Evolutionary conservation across 2,329 filamentous ascomycete genomes (phyloP).

Genomic region (Botrytis porri): DNA sequence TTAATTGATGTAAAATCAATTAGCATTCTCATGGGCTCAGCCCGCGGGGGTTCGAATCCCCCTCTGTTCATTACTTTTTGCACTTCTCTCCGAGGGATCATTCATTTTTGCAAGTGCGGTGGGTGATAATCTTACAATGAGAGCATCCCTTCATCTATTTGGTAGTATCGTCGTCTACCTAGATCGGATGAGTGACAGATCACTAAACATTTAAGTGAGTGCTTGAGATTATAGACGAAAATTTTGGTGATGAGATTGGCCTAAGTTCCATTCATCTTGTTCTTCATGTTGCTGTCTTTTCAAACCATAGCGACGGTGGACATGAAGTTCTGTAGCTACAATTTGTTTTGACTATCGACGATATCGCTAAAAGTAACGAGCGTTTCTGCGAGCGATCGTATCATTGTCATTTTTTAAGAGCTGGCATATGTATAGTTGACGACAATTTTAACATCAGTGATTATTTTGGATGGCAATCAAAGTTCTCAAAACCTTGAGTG

Average conservation of each 20-base stretch:
- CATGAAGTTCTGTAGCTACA: not conserved
- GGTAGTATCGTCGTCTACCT: not conserved
- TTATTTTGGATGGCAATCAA: not conserved
- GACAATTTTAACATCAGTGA: not conserved
- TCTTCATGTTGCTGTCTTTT: no score
- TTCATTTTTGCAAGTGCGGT: not conserved
- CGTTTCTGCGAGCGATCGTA: not conserved
- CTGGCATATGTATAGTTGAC: not conserved
- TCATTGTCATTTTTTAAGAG: not conserved
- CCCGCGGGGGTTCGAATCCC: constrained; percentile 21
- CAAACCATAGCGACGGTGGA: no score
- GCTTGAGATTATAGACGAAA: not conserved
- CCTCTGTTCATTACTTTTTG: constrained; percentile 14
- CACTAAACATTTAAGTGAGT: not conserved
- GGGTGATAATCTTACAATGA: not conserved
- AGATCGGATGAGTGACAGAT: not conserved
- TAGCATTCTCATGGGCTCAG: constrained; percentile 19
- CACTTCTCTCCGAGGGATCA: no score
- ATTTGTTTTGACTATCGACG: not conserved
- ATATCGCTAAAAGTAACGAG: not conserved
- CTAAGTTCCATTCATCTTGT: no score
- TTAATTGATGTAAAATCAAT: not conserved
- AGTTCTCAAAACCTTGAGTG: not conserved
- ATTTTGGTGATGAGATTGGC: not conserved
- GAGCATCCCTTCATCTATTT: not conserved